Conservation (phyloP, 805 yeast species). For the Pichia cephalocereana region DNA sequence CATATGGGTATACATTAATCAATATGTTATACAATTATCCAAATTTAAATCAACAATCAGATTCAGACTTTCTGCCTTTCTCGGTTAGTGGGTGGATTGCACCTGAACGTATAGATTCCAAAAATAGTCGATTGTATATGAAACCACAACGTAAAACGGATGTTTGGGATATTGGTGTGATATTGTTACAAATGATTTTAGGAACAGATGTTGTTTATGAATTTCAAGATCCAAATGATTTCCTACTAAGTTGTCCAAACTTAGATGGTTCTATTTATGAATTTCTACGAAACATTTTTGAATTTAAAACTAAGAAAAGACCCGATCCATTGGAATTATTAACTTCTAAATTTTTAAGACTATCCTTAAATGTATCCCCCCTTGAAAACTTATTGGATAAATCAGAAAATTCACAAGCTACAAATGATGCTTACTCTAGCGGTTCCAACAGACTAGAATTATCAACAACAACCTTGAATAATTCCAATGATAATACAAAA, state of each 20-base stretch:
- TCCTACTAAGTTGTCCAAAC: slow-evolving; percentile 31
- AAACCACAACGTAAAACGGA: slow-evolving; percentile 75
- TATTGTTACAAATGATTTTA: slow-evolving; percentile 55
- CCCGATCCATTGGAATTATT: slow-evolving; percentile 78
- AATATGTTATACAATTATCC: slow-evolving; percentile 28
- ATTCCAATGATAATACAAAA: neutral
- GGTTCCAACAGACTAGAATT: neutral
- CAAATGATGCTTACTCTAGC: neutral
- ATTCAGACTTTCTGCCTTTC: slow-evolving; percentile 20
- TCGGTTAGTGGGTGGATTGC: slow-evolving; percentile 55
- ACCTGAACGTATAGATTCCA: slow-evolving; percentile 50
- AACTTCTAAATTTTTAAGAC: slow-evolving; percentile 74
- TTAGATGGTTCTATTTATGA: slow-evolving; percentile 52
- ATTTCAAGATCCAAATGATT: slow-evolving; percentile 55
- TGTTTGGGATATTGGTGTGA: slow-evolving; percentile 86
- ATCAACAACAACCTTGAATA: neutral
- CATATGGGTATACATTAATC: slow-evolving; percentile 45
- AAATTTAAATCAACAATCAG: slow-evolving; percentile 17
- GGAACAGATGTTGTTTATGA: slow-evolving; percentile 50
- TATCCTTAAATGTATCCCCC: slow-evolving; percentile 41
- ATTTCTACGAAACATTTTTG: slow-evolving; percentile 59
- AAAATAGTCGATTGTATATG: slow-evolving; percentile 18
- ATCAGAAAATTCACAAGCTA: neutral
- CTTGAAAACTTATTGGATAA: slow-evolving; percentile 9
- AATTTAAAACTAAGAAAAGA: slow-evolving; percentile 55